A percentile compares a stretch with the other conserved stretches of the same genome.
These are phyloP conservation scores for Pachysandra terminalis DNA, from an alignment of 164 flowering plant genomes.

Conservation along the genomic window DNA sequence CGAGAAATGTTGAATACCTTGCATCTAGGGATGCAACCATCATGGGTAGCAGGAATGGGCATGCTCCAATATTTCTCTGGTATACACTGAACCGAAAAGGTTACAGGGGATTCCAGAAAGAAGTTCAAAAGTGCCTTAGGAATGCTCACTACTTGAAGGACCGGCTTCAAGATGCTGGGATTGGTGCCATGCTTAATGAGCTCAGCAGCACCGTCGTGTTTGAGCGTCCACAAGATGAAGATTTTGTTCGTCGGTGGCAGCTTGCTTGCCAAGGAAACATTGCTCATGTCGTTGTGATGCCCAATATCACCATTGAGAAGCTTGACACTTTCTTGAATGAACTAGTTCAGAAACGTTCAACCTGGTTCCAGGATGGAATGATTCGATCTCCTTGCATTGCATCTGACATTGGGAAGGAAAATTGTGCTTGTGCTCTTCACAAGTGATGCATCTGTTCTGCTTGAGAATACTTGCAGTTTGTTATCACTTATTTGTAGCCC, in stretches of 20 bases:
- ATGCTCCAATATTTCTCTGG: conserved; percentile 96
- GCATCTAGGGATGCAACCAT: conserved; percentile 98
- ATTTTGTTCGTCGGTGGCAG: conserved; percentile 66
- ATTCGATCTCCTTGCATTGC: conserved; percentile 52
- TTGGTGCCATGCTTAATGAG: conserved; percentile 92
- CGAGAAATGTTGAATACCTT: conserved; percentile 90
- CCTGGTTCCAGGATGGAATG: conserved; percentile 46
- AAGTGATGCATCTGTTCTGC: too few relatives aligned
- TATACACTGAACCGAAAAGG: conserved; percentile 90
- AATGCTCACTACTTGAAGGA: conserved; percentile 90
- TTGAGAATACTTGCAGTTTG: too few relatives aligned
- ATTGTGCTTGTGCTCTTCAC: conserved; percentile 61
- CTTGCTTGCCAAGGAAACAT: conserved; percentile 69
- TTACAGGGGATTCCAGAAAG: conserved; percentile 90
- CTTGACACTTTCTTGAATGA: conserved; percentile 49
- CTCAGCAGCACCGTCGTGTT: conserved; percentile 84
- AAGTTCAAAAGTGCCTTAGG: conserved; percentile 88
- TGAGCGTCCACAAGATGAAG: conserved; percentile 61
- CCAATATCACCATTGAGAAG: conserved; percentile 53
- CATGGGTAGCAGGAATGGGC: conserved; percentile 97
- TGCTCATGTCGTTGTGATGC: conserved; percentile 77
- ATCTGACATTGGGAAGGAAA: conserved; percentile 52
- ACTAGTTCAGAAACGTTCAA: conserved; percentile 30
- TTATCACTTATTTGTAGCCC: too few relatives aligned
- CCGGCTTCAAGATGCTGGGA: conserved; percentile 61